Percentiles rank a stretch among this genome's conserved stretches.
Conservation (phyloP, 2,329 filamentous ascomycete genomes). For the Arthrobotrys megalospora region DNA sequence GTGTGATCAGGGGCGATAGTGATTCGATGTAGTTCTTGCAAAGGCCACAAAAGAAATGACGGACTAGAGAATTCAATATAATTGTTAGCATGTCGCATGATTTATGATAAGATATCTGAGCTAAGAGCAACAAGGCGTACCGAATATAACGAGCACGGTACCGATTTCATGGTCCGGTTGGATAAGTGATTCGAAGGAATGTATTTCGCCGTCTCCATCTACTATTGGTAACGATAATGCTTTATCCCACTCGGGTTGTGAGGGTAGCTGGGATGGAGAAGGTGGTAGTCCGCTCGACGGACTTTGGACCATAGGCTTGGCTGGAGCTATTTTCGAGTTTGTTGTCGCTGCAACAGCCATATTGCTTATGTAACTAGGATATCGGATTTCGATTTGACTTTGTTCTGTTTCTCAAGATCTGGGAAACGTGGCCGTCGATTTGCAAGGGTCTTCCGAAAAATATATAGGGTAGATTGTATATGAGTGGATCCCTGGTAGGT, state of each 20-base stretch:
- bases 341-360: conserved; percentile 36
- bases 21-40: conserved; percentile 59
- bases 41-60: conserved; percentile 55
- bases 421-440: conserved; percentile 15
- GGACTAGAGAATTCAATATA: conserved; percentile 16
- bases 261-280: conserved; percentile 54
- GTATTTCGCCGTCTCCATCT: conserved; percentile 38
- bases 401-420: conserved; percentile 11
- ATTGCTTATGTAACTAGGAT: conserved; percentile 6
- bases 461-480: conserved; percentile 3
- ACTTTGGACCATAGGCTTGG: conserved; percentile 45
- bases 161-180: conserved; percentile 45
- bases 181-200: conserved; percentile 48
- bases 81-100: neutral
- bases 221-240: conserved; percentile 42
- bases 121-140: conserved; percentile 9
- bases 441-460: conserved; percentile 13
- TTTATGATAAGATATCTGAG: neutral
- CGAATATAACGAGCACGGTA: conserved; percentile 51
- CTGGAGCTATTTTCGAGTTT: conserved; percentile 15
- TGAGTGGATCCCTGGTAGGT: conserved; percentile 16
- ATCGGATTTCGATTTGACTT: neutral
- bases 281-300: conserved; percentile 48
- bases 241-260: conserved; percentile 46
- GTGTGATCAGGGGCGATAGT: conserved; percentile 50